A percentile compares a stretch with the other conserved stretches of the same genome.
Conservation (phyloP, 208 protist genomes). For the Naegleria gruberi region DNA sequence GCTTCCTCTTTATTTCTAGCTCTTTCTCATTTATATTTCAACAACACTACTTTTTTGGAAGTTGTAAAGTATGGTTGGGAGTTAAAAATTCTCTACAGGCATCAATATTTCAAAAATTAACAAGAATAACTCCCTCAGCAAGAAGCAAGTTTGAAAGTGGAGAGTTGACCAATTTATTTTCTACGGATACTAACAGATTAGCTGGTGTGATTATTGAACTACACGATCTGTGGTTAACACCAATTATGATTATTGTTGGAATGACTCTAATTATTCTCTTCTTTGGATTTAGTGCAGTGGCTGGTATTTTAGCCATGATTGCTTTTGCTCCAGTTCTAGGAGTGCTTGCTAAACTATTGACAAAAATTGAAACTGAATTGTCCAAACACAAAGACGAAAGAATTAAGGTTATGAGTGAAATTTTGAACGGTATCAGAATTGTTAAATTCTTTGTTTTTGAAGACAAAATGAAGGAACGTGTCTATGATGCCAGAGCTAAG, state of each 20-base stretch:
- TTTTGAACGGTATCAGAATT: slow-evolving; percentile 72
- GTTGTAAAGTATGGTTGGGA: neutral
- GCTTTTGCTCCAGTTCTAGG: slow-evolving; percentile 57
- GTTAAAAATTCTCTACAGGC: neutral
- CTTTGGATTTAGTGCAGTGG: slow-evolving; percentile 58
- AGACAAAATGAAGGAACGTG: slow-evolving; percentile 41
- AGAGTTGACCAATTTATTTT: neutral
- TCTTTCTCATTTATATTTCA: neutral
- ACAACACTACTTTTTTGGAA: neutral
- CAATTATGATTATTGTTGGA: slow-evolving; percentile 54
- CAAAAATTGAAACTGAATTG: slow-evolving; percentile 29
- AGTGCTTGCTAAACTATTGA: slow-evolving; percentile 44
- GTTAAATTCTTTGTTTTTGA: slow-evolving; percentile 83
- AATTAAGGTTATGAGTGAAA: slow-evolving; percentile 73
- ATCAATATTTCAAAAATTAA: neutral
- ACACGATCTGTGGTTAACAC: slow-evolving; percentile 50
- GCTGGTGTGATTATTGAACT: slow-evolving; percentile 34
- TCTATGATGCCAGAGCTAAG: slow-evolving; percentile 46
- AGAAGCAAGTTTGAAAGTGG: neutral
- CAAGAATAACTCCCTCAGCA: neutral
- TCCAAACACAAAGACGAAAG: slow-evolving; percentile 60
- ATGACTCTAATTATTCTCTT: slow-evolving; percentile 48
- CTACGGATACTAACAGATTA: neutral
- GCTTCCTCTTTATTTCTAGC: neutral
- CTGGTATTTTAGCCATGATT: slow-evolving; percentile 55